Base-by-base conservation (phyloP, 2,329 filamentous ascomycete genomes). In the Cryoendolithus antarcticus region DNA sequence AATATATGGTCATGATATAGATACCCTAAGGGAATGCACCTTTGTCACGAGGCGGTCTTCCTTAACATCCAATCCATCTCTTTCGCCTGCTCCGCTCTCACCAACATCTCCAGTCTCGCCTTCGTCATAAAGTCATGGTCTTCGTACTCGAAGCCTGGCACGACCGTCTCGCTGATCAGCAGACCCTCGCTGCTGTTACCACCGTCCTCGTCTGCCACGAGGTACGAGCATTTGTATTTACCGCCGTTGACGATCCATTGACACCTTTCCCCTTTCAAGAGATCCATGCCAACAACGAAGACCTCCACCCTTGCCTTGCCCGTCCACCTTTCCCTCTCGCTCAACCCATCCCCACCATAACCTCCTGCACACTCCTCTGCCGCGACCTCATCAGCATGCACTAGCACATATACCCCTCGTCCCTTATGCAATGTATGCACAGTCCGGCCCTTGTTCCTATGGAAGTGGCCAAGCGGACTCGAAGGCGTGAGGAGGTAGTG, bases 171-270 rank as follows among this genome's bases (percentile, higher is more conserved):
- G 35, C 71, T 75, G 43, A 83, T 81, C 59, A 83, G 61, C 48
- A 80, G 55, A 0, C 73, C 74, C 12, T 63, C 64, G 30, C 60
- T 63, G 30, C 48, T 51, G 4, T 53, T 49, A 2, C 48, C 56
- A 13, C 52, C 56, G 32, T 58, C 58, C 7, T 53, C 56, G 37
- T 70, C 66, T 2, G 67, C 64, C 28, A 80, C 56, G 41, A 82
- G 51, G 56, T 70, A 80, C 49, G 69, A 77, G 8, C 71, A 72
- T 59, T 82, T 83, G 54, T 71, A 83, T 55, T 75, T 74, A 4
- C 74, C 77, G 0, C 78, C 77, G 39, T 80, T 75, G 6, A 84
- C 77, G 43, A 80, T 65, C 78, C 78, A 83, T 55, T 81, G 75
- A 51, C 79, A 46, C 53, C 55, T 70, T 62, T 83, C 79, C 1